A percentile compares a stretch with the other conserved stretches of the same genome.
These are phyloP conservation scores for Calvatia gigantea DNA, from an alignment of 768 basidiomycete genomes.

Conservation along the genomic window DNA sequence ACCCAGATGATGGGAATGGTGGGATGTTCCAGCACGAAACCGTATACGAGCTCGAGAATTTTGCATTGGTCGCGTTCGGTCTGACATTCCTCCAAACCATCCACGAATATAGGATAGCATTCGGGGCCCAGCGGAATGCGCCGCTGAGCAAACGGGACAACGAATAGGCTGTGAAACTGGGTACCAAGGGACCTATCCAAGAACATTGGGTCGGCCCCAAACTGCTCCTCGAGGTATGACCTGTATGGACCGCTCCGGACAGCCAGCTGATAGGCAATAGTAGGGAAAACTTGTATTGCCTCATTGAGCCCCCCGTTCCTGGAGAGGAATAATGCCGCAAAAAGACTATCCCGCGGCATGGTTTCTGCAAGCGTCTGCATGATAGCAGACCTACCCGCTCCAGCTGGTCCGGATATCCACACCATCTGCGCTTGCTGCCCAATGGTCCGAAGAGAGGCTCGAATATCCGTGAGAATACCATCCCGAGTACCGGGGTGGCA, in stretches of 20 bases:
- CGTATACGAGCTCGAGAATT: neutral
- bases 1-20: neutral
- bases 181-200: neutral
- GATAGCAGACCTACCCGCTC: slow-evolving; percentile 4
- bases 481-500: slow-evolving; percentile 1
- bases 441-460: neutral
- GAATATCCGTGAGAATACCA: neutral
- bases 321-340: neutral
- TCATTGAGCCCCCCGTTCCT: neutral
- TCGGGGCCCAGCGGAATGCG: neutral
- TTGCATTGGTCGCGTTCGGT: neutral
- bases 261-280: neutral
- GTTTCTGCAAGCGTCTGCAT: slow-evolving; percentile 4
- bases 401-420: slow-evolving; percentile 1
- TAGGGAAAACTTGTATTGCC: neutral
- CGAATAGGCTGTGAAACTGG: neutral
- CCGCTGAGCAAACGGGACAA: neutral
- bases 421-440: neutral
- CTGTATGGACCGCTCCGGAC: neutral
- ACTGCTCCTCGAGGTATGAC: neutral
- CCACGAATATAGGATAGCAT: neutral
- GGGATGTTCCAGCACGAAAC: neutral
- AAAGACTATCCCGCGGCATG: neutral
- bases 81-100: neutral
- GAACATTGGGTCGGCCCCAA: neutral